These are phyloP conservation scores for Camellia japonica DNA, from an alignment of 148 eudicot species.

Conservation along the genomic window DNA sequence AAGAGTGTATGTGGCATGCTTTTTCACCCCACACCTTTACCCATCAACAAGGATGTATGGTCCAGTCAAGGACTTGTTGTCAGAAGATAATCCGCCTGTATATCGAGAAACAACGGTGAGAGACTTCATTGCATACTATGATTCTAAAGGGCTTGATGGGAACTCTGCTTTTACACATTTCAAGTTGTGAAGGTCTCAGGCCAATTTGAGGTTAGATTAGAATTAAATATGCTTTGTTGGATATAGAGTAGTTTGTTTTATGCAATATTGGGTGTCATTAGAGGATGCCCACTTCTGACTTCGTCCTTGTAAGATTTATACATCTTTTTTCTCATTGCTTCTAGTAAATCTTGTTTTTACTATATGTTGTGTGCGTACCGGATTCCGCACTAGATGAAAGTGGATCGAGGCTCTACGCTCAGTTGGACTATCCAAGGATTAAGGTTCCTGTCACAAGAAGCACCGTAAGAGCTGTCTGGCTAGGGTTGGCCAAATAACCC, in stretches of 20 bases:
- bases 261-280: not conserved
- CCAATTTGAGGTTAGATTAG: not conserved
- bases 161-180: constrained; percentile 5
- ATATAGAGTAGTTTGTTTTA: not conserved
- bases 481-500: too few relatives aligned
- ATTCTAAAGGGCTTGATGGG: constrained; percentile 21
- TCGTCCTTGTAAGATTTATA: not conserved
- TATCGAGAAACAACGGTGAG: constrained; percentile 10
- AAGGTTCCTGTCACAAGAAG: too few relatives aligned
- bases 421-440: too few relatives aligned
- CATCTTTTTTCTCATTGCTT: too few relatives aligned
- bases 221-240: not conserved
- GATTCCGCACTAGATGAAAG: too few relatives aligned
- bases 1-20: constrained; percentile 28
- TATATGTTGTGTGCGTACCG: too few relatives aligned
- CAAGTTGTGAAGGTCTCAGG: constrained; percentile 2
- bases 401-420: too few relatives aligned
- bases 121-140: constrained; percentile 6
- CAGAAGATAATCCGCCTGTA: constrained; percentile 12
- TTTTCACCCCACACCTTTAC: constrained; percentile 16
- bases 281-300: not conserved
- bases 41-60: constrained; percentile 9
- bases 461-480: too few relatives aligned
- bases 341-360: too few relatives aligned
- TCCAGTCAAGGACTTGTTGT: constrained; percentile 21